Evolutionary conservation across 2,329 filamentous ascomycete species (phyloP).

Genomic region (Xylariaceae sp.): DNA sequence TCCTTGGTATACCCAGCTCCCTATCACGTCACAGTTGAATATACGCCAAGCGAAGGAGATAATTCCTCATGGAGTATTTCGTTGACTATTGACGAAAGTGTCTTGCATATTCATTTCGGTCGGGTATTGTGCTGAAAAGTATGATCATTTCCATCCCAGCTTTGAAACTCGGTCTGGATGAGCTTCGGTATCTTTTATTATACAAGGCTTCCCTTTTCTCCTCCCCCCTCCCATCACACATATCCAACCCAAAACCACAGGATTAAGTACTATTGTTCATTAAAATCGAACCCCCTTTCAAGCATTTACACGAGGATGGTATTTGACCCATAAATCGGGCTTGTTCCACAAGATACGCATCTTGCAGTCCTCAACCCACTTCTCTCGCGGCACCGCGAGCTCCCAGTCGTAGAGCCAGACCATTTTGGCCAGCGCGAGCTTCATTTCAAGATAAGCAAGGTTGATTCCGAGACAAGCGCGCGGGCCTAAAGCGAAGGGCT

Average conservation of each 20-base stretch:
- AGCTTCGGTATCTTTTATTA: too few relatives aligned
- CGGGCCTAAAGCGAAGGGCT: constrained; percentile 24
- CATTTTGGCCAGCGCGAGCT: constrained; percentile 35
- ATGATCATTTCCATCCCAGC: too few relatives aligned
- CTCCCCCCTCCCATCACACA: background rate
- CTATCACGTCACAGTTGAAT: too few relatives aligned
- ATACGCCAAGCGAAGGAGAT: too few relatives aligned
- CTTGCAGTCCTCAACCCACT: constrained; percentile 35
- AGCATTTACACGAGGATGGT: constrained; percentile 10
- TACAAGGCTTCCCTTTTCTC: too few relatives aligned
- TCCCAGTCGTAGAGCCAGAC: constrained; percentile 36
- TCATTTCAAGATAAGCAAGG: constrained; percentile 36
- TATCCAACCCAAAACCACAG: background rate
- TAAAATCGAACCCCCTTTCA: background rate
- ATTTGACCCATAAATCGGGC: constrained; percentile 17
- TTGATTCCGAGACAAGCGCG: constrained; percentile 27
- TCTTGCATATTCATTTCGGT: too few relatives aligned
- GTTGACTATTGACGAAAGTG: too few relatives aligned
- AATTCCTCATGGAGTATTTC: too few relatives aligned
- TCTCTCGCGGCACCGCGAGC: constrained; percentile 26
- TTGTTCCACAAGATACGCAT: constrained; percentile 33
- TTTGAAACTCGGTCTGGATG: too few relatives aligned
- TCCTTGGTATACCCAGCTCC: too few relatives aligned
- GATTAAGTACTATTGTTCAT: background rate
- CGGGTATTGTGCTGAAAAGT: too few relatives aligned